Base-by-base conservation (phyloP, 2,329 filamentous ascomycete genomes). In the Phoma sp. region DNA sequence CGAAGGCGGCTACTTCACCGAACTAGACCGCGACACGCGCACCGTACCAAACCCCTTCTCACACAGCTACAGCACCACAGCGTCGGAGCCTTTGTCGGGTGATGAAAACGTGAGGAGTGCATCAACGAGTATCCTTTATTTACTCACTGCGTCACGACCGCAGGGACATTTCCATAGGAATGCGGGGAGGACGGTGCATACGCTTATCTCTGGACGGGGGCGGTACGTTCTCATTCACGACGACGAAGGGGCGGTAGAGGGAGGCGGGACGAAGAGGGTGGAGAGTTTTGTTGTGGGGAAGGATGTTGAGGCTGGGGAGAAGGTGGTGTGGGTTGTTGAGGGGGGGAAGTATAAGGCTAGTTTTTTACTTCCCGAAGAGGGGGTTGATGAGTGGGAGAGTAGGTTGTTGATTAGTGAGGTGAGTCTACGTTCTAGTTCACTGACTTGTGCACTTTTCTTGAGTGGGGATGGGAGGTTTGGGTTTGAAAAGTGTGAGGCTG, bases 311-410 rank as follows among this genome's bases (percentile, higher is more conserved):
- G 72, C 66, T 0, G 87, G 86, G 0, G 87, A 90, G 76, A 82
- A 69, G 67, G 59, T 87, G 65, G 85, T 89, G 69, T 90, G 87
- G 87, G 78, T 88, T 55, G 87, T 91, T 7, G 85, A 88, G 47
- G 87, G 87, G 0, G 86, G 84, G 4, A 84, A 85, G 69, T 90
- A 82, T 68, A 90, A 90, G 74, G 83, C 82, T 10, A 87, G 81
- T 63, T 88, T 82, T 70, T 65, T 90, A 51, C 69, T 88, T 26
- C 38, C 30, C 25, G 33, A 36, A 40, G 77, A 80, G 1, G 79
- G 81, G 45, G 70, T 67, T 9, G 73, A 73, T 36, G 71, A 66
- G 18, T 71, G 61, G 21, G 77, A 74, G 30, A 78, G 77, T 15
- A 84, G 84, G 0, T 69, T 88, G 61, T 75, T 90, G 74, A 89